phyloP scores from a whole-genome alignment of 1,284 basidiomycete species.

The Singerocomus inundabilis region DNA sequence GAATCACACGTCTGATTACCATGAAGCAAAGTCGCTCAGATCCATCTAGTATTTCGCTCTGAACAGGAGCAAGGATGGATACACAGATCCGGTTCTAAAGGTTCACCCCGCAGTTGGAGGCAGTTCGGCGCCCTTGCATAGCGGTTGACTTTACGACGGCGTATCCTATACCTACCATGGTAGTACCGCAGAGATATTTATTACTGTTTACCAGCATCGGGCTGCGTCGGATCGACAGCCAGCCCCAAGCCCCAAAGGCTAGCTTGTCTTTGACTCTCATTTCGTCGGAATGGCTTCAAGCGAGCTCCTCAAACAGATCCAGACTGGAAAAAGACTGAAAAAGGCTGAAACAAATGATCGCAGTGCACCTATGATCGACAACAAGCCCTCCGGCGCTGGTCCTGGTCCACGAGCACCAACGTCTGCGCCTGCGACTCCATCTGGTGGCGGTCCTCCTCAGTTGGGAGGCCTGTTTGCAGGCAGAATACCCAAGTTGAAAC shows the following conservation, averaged over 20 bases:
- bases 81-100: neutral
- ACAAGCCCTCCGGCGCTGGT: conserved; percentile 43
- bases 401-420: conserved; percentile 36
- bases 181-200: conserved; percentile 22
- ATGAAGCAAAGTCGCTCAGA: no score
- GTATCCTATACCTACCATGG: no score
- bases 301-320: conserved; percentile 73
- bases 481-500: conserved; percentile 87
- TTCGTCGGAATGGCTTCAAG: conserved; percentile 57
- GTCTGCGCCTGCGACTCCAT: conserved; percentile 27
- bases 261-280: neutral
- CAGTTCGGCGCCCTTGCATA: no score
- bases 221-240: neutral
- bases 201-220: conserved; percentile 16
- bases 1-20: no score
- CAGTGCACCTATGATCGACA: conserved; percentile 67
- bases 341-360: conserved; percentile 82
- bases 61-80: neutral
- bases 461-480: conserved; percentile 85
- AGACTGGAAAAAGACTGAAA: conserved; percentile 77
- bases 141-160: neutral
- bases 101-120: neutral
- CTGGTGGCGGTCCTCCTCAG: conserved; percentile 65
- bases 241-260: no score
- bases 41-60: neutral